Conservation (phyloP, 768 basidiomycete genomes). For the Mycena capillaripes region DNA sequence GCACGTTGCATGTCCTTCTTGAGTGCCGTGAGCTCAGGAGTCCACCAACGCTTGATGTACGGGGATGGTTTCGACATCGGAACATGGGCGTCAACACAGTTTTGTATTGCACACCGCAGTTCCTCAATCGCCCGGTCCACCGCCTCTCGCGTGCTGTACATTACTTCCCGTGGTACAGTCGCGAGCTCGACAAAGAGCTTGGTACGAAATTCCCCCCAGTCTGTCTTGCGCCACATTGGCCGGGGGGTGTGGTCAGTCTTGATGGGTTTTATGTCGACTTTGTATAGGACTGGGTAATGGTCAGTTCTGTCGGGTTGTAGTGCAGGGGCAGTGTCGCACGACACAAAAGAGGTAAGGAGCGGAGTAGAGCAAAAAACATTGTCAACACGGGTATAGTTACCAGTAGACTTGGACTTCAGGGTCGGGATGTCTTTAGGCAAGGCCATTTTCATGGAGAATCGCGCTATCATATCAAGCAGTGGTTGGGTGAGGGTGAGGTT, state of each 20-base stretch:
- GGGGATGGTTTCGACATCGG: conserved; percentile 36
- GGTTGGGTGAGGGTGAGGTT: conserved; percentile 39
- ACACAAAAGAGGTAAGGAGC: conserved; percentile 36
- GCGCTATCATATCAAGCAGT: conserved; percentile 43
- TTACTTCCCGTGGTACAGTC: too few species aligned
- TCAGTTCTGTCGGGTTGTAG: too few species aligned
- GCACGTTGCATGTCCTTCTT: conserved; percentile 12
- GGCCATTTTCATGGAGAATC: conserved; percentile 48
- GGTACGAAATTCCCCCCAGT: too few species aligned
- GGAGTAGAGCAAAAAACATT: conserved; percentile 54
- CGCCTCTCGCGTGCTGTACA: too few species aligned
- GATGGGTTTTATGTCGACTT: too few species aligned
- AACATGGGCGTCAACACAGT: too few species aligned
- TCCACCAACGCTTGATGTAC: conserved; percentile 53
- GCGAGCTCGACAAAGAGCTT: too few species aligned
- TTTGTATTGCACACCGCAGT: conserved; percentile 57
- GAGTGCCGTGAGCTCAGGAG: conserved; percentile 40
- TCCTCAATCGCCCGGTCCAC: too few species aligned
- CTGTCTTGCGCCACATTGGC: too few species aligned
- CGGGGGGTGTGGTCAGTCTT: too few species aligned
- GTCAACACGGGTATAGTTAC: conserved; percentile 55
- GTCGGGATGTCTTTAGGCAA: conserved; percentile 53
- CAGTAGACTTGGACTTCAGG: conserved; percentile 40
- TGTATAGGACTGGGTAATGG: too few species aligned
- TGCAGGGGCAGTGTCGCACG: conserved; percentile 48